Evolutionary conservation across 2,329 filamentous ascomycete species (phyloP).

Genomic region (Emericellopsis cladophorae): DNA sequence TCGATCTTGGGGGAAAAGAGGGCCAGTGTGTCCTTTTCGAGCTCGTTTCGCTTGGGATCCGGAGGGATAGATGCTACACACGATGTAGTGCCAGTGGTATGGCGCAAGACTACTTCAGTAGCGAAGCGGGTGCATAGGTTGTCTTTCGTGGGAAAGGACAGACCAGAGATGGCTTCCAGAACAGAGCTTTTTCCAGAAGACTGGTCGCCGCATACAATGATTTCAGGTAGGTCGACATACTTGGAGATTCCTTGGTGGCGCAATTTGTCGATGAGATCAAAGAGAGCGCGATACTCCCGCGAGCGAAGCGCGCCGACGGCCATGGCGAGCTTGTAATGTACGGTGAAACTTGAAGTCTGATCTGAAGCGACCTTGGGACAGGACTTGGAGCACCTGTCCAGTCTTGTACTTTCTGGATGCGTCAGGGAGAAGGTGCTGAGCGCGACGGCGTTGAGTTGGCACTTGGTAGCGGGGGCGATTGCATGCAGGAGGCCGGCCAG

Average conservation of each 20-base stretch:
- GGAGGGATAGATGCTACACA: constrained; percentile 14
- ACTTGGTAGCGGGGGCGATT: too few species aligned
- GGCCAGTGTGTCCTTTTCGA: constrained; percentile 9
- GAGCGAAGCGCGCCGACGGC: not conserved
- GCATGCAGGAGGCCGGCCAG: too few species aligned
- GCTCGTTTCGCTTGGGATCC: constrained; percentile 13
- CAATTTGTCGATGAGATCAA: constrained; percentile 24
- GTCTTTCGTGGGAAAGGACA: constrained; percentile 46
- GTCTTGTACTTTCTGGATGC: too few species aligned
- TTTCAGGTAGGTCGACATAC: constrained; percentile 28
- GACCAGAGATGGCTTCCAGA: constrained; percentile 49
- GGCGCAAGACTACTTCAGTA: constrained; percentile 45
- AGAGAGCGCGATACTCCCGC: constrained; percentile 19
- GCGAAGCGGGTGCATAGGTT: constrained; percentile 50
- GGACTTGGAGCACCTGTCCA: too few species aligned
- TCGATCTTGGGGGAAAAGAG: not conserved
- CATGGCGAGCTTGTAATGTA: not conserved
- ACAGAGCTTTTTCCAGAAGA: constrained; percentile 53
- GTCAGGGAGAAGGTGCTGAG: too few species aligned
- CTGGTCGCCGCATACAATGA: constrained; percentile 49
- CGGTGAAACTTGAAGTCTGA: not conserved
- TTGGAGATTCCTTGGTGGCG: constrained; percentile 21
- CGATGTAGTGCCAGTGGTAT: constrained; percentile 13
- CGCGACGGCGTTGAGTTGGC: too few species aligned
- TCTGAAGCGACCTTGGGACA: too few species aligned